Base-by-base conservation (phyloP, 2,329 filamentous ascomycete species). In the Sarocladium strictum region DNA sequence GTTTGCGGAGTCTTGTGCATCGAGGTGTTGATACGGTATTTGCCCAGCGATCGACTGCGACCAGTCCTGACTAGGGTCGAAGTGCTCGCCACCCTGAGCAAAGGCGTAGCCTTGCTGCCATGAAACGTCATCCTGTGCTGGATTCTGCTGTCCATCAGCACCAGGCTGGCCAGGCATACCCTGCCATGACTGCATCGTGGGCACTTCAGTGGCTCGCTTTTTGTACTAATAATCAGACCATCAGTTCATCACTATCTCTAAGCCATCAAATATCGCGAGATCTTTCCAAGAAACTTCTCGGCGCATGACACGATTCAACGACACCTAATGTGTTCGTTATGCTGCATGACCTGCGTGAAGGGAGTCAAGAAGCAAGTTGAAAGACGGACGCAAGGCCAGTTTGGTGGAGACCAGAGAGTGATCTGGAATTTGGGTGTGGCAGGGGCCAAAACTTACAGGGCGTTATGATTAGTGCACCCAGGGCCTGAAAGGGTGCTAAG, bases 121-220 rank as follows among this genome's bases (percentile, higher is more conserved):
- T 38, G 65, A 64, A 53, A 63, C 63, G 53, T 14, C 23, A 17
- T 40, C 19, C 9, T 53, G 17, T 17, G 50, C 26, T 7, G 17
- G 23, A 24, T 38, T 38, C 23, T 53, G 50, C 35, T 66, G 65
- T 54, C 65, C 68, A 55, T 70, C 67, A 53, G 66, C 60, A 60
- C 69, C 70, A 53, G 65, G 68, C 60, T 72, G 70, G 61, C 67
- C 64, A 23, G 32, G 26, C 55, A 65, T 60, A 55, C 64, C 64
- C 38, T 69, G 59, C 71, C 71, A 73, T 56, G 71, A 70, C 67
- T 73, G 71, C 71, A 73, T 73, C 58, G 11, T 53, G 21, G 35
- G 29, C 26, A 15, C 4, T 29, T n/a, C 23, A 47, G 17, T 32
- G 12, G 29, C 12, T 32, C 29, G 29, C 29, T 32, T 32, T 12